Evolutionary conservation across 2,329 filamentous ascomycete species (phyloP).

Genomic region (Blastomyces emzantsi): DNA sequence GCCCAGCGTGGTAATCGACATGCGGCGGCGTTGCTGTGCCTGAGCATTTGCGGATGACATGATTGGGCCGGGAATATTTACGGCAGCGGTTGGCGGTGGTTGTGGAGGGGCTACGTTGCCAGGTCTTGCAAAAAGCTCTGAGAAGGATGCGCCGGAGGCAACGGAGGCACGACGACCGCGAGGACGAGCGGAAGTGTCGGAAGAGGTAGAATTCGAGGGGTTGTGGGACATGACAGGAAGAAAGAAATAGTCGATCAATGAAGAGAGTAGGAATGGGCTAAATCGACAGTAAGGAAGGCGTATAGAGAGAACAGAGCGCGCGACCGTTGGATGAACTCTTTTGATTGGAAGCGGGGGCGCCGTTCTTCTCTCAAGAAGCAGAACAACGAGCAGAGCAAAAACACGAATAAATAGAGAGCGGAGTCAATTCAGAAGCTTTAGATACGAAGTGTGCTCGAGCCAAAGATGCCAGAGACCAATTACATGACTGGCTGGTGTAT

Average conservation of each 20-base stretch:
- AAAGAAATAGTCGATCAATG: conserved; percentile 2
- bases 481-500: not conserved
- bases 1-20: conserved; percentile 66
- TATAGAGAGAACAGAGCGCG: not conserved
- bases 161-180: conserved; percentile 41
- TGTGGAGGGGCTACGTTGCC: conserved; percentile 19
- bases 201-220: conserved; percentile 32
- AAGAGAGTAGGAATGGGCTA: not conserved
- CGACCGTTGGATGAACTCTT: not conserved
- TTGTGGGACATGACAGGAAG: conserved; percentile 35
- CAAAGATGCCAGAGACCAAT: not conserved
- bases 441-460: not conserved
- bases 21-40: conserved; percentile 50
- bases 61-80: conserved; percentile 28
- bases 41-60: conserved; percentile 42
- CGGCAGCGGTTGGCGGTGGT: conserved; percentile 45
- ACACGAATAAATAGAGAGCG: not conserved
- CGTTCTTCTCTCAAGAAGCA: not conserved
- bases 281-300: not conserved
- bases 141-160: conserved; percentile 32
- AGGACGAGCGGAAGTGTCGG: conserved; percentile 27
- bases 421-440: not conserved
- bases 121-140: conserved; percentile 33
- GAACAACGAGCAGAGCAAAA: not conserved
- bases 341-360: not conserved